These are phyloP conservation scores for Hansfordia pulvinata DNA, from an alignment of 2,329 filamentous ascomycete species.

Conservation along the genomic window DNA sequence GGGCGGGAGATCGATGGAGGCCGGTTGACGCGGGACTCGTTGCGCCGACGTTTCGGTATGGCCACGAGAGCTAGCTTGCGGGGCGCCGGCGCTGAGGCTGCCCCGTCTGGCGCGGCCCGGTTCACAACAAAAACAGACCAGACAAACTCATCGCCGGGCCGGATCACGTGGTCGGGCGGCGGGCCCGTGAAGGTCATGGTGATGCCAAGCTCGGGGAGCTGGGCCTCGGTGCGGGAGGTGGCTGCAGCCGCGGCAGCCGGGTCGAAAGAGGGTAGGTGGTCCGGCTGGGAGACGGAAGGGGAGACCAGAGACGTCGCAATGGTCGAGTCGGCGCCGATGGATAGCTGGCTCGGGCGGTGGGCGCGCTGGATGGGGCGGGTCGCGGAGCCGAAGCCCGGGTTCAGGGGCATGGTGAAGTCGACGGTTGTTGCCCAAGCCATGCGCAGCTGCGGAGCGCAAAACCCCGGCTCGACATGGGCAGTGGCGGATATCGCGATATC, in stretches of 20 bases:
- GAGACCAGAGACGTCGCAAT: constrained; percentile 44
- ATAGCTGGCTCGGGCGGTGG: constrained; percentile 50
- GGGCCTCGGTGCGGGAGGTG: constrained; percentile 27
- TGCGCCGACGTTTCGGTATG: constrained; percentile 49
- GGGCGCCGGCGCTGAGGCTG: constrained; percentile 21
- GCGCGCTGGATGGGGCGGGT: constrained; percentile 45
- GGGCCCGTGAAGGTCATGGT: constrained; percentile 64
- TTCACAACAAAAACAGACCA: constrained; percentile 71
- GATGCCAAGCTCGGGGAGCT: constrained; percentile 50
- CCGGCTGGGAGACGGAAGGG: constrained; percentile 42
- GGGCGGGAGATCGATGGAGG: constrained; percentile 38
- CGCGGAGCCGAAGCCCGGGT: constrained; percentile 45
- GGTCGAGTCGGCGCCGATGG: constrained; percentile 40
- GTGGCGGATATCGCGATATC: constrained; percentile 47
- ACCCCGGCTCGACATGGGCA: constrained; percentile 37
- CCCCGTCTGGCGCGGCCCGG: constrained; percentile 32
- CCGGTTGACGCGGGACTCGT: constrained; percentile 36
- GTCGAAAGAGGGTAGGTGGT: constrained; percentile 45
- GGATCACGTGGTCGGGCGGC: constrained; percentile 28
- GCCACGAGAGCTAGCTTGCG: constrained; percentile 60
- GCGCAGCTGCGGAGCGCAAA: constrained; percentile 45
- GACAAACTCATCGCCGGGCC: constrained; percentile 52
- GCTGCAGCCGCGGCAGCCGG: no score
- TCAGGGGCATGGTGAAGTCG: constrained; percentile 55
- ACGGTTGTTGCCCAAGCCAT: constrained; percentile 58